phyloP scores from a whole-genome alignment of 2,329 filamentous ascomycete genomes.

The Rhynchosporium agropyri region DNA sequence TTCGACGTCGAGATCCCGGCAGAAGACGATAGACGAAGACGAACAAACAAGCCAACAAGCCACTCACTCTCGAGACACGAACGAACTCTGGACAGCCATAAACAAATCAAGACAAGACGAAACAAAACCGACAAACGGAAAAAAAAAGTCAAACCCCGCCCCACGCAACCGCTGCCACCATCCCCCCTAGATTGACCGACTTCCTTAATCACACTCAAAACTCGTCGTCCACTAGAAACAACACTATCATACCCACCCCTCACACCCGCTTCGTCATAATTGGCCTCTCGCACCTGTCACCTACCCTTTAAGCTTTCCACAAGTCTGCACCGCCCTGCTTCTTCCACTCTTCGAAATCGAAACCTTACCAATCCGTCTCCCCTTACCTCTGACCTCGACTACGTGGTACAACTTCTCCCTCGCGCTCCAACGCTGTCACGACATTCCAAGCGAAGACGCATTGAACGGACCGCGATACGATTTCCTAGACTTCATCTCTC shows the following conservation, averaged over 20 bases:
- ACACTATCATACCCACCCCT: neutral
- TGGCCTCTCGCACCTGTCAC: conserved; percentile 29
- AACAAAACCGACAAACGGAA: conserved; percentile 4
- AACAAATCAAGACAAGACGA: conserved; percentile 17
- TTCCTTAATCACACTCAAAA: conserved; percentile 12
- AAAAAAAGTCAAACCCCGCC: conserved; percentile 7
- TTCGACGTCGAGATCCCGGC: neutral
- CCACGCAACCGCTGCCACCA: neutral
- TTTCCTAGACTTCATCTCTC: conserved; percentile 7
- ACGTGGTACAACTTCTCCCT: neutral
- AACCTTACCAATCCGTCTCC: conserved; percentile 17
- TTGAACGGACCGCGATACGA: conserved; percentile 13
- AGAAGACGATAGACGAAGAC: neutral
- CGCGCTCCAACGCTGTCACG: conserved; percentile 12
- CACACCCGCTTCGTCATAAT: conserved; percentile 19
- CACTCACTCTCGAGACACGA: conserved; percentile 28
- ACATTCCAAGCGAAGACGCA: neutral
- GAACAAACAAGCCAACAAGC: conserved; percentile 24
- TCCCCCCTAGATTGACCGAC: neutral
- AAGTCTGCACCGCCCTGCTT: conserved; percentile 25
- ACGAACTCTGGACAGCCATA: neutral
- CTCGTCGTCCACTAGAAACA: conserved; percentile 8
- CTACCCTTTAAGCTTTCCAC: conserved; percentile 27
- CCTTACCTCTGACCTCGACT: conserved; percentile 8
- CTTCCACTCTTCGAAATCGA: conserved; percentile 10